Base-by-base conservation (phyloP, 192 early-diverging fungal genomes). In the Rhizoclosmatium globosum region DNA sequence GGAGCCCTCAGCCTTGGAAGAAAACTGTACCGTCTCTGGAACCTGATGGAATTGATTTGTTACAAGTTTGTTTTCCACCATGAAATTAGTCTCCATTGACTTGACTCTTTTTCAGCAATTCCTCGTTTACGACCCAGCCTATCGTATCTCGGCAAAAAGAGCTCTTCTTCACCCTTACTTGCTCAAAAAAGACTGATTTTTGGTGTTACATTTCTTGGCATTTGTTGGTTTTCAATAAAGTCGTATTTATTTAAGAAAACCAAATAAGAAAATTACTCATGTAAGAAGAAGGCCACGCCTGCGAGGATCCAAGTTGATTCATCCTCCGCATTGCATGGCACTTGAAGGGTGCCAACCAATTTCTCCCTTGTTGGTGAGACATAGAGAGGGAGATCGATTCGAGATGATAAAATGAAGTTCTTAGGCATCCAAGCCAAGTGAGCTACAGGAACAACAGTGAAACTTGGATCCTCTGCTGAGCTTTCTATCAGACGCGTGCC, bases 141-240 rank as follows among this genome's bases (percentile, higher is more conserved):
- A 86, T 41, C 90, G 96, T 56, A 95, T 96, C 77, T 95, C 94
- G 13, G 95, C 95, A 7, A 94, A 95, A 71, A 86, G 91, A 64
- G 93, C 94, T 7, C 85, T 95, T n/a, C 64, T 82, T 0, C 94
- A 95, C 78, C 93, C 92, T 6, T 97, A 97, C 81, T 95, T 97
- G 17, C 60, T 62, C 21, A 62, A 62, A 38, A 62, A 62, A 21
- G 60, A 62, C 21, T 62, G 21, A 62, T 62, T 62, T 62, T 62
- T 50, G 15, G 4, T 50, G 4, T n/a, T 50, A 4, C 60, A 17
- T 23, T 62, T 23, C 60, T 4, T 62, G 4, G 9, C 60, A 62
- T 31, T 31, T n/a, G n/a, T n/a, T n/a, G n/a, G n/a, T n/a, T n/a
- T n/a, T n/a, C n/a, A n/a, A n/a, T n/a, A 19, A 11, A 19, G 9